Base-by-base conservation (phyloP, 208 protist species). In the Naegleria gruberi region DNA sequence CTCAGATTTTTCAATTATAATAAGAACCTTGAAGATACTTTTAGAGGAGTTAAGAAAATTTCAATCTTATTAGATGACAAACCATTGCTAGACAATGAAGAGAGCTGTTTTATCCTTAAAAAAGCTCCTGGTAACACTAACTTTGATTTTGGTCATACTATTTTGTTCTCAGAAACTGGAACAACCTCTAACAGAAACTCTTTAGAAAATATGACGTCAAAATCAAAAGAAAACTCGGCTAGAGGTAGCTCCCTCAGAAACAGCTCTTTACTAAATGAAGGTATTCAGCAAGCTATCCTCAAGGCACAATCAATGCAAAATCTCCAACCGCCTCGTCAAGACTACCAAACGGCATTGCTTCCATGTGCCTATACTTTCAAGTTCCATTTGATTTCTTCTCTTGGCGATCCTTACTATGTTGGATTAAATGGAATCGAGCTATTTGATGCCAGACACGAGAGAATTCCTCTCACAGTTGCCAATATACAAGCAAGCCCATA, bases 361-460 rank as follows among this genome's bases (percentile, higher is more conserved):
- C 91, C 91, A n/a, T 82, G 37, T 82, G 91, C 41, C 37, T 91
- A 87, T 82, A 41, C 92, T 47, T 94, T 93, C 44, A 90, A 91
- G 42, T 81, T 95, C 30, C 81, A 90, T 37, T 86, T 95, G 19
- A 51, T 90, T 43, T 92, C 92, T 73, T 94, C 94, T 30, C 90
- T 86, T 47, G 94, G 94, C 19, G 94, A 96, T 90, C 92, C 55
- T 45, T 88, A 91, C 47, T 96, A 94, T 86, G 42, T 96, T 55
- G 94, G 94, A 4, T 88, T 96, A 40, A 95, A 95, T 89, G 94
- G 93, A n/a, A 90, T 96, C 41, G 90, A 95, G 81, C 19, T 96
- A 19, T 95, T 90, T 90, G 92, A 94, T 45, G 87, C 37, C 8
- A 73, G 74, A 46, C 90, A 89, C 51, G 34, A 91, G 10, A 43